Conservation (phyloP, 2,329 filamentous ascomycete genomes). For the Balansia obtecta region DNA sequence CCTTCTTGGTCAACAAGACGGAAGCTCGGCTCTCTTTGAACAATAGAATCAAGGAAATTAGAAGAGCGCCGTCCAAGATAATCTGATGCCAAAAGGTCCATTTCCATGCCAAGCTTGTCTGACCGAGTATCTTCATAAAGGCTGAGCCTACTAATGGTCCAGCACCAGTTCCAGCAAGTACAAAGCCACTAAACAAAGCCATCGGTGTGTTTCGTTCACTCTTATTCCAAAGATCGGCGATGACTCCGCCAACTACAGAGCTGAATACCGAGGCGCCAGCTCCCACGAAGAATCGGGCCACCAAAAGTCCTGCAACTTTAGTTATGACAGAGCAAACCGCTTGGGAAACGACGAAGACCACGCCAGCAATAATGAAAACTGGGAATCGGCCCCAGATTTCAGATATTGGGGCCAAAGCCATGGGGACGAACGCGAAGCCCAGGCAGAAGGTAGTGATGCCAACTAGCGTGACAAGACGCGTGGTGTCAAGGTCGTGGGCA, state of each 20-base stretch:
- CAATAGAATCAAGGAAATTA: conserved; percentile 48
- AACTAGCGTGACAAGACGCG: conserved; percentile 50
- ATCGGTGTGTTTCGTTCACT: conserved; percentile 77
- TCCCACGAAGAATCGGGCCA: conserved; percentile 65
- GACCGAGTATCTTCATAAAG: conserved; percentile 48
- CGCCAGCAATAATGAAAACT: conserved; percentile 63
- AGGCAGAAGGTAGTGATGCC: conserved; percentile 74
- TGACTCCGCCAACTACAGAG: conserved; percentile 85
- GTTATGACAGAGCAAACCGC: conserved; percentile 61
- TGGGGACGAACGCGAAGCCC: conserved; percentile 73
- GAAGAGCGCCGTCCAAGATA: conserved; percentile 52
- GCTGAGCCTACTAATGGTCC: conserved; percentile 63
- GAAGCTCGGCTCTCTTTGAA: conserved; percentile 76
- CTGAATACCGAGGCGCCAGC: conserved; percentile 69
- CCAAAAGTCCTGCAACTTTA: conserved; percentile 59
- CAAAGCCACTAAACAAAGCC: conserved; percentile 73
- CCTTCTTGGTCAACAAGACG: conserved; percentile 68
- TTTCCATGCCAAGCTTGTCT: conserved; percentile 46
- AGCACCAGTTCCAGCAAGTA: conserved; percentile 65
- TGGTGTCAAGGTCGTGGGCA: conserved; percentile 51
- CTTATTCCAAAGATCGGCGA: conserved; percentile 73
- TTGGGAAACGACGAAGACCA: conserved; percentile 59
- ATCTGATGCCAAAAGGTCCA: conserved; percentile 86
- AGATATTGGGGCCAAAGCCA: conserved; percentile 77
- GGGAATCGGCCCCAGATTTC: conserved; percentile 81